Conservation (phyloP, 2,329 filamentous ascomycete species). For the Cadophora malorum region DNA sequence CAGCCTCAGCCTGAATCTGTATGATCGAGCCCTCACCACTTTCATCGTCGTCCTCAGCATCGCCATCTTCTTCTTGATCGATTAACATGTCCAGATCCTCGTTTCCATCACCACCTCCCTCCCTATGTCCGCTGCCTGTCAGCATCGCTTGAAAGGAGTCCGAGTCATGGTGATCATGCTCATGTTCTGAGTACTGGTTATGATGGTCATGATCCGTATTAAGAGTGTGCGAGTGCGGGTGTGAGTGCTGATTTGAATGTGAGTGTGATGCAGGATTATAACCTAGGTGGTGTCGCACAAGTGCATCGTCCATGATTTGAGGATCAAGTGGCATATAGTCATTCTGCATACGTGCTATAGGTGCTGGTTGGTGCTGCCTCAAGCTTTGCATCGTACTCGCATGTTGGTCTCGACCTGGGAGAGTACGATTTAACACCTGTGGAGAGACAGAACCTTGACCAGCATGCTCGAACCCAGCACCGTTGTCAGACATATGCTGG, state of each 20-base stretch:
- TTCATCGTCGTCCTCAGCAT: slow-evolving; percentile 25
- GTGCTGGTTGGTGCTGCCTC: slow-evolving; percentile 26
- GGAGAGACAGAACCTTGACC: slow-evolving; percentile 44
- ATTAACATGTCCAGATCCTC: slow-evolving; percentile 44
- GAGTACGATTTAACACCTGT: slow-evolving; percentile 42
- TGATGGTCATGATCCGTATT: slow-evolving; percentile 21
- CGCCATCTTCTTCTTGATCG: slow-evolving; percentile 40
- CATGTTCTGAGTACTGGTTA: slow-evolving; percentile 19
- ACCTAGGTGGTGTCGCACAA: slow-evolving; percentile 50
- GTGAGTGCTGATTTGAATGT: slow-evolving; percentile 20
- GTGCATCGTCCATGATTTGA: slow-evolving; percentile 60
- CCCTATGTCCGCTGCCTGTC: slow-evolving; percentile 17
- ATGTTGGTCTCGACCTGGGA: slow-evolving; percentile 34
- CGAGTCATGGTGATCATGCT: slow-evolving; percentile 26
- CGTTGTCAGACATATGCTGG: slow-evolving; percentile 13
- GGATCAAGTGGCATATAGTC: slow-evolving; percentile 61
- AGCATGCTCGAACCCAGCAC: slow-evolving; percentile 31
- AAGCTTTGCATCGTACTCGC: slow-evolving; percentile 41
- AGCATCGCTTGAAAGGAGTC: slow-evolving; percentile 41
- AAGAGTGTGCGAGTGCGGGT: slow-evolving; percentile 24
- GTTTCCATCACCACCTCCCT: slow-evolving; percentile 29
- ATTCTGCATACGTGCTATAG: slow-evolving; percentile 34
- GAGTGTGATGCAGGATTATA: slow-evolving; percentile 29
- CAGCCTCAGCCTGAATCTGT: slow-evolving; percentile 32
- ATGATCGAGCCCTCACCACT: slow-evolving; percentile 25